These are phyloP conservation scores for Pestalotiopsis sp. DNA, from an alignment of 2,329 filamentous ascomycete genomes.

Conservation along the genomic window DNA sequence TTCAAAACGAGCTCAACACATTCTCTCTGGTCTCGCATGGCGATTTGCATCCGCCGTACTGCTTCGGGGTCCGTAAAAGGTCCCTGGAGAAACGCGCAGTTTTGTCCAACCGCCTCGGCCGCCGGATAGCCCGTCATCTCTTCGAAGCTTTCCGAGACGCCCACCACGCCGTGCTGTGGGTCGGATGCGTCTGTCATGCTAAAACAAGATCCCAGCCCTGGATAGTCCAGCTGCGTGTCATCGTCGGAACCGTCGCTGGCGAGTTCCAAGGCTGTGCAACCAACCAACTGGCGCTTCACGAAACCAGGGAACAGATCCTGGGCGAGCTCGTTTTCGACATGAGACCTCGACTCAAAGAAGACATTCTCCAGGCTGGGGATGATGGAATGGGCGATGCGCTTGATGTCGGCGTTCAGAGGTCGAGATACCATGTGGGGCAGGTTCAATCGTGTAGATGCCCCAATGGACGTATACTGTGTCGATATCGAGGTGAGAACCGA, in stretches of 20 bases:
- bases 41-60: constrained; percentile 38
- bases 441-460: constrained; percentile 38
- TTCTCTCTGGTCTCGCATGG: constrained; percentile 27
- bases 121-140: constrained; percentile 52
- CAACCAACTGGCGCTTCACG: constrained; percentile 52
- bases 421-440: constrained; percentile 43
- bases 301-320: constrained; percentile 54
- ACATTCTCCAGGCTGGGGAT: constrained; percentile 49
- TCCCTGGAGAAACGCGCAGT: constrained; percentile 53
- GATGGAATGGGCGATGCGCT: constrained; percentile 43
- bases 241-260: constrained; percentile 23
- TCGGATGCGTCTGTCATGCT: constrained; percentile 55
- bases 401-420: constrained; percentile 48
- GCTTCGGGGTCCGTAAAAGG: constrained; percentile 44
- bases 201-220: constrained; percentile 61
- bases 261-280: constrained; percentile 44
- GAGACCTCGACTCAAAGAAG: constrained; percentile 44
- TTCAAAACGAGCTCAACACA: constrained; percentile 54
- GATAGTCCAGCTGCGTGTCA: constrained; percentile 40
- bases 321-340: constrained; percentile 46
- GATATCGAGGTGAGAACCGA: constrained; percentile 48
- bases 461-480: constrained; percentile 41
- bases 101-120: constrained; percentile 49
- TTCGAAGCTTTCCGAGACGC: constrained; percentile 53
- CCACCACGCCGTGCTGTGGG: constrained; percentile 52